Evolutionary conservation across 805 yeast genomes (phyloP).

Genomic region (Cyberlindnera subsufficiens): DNA sequence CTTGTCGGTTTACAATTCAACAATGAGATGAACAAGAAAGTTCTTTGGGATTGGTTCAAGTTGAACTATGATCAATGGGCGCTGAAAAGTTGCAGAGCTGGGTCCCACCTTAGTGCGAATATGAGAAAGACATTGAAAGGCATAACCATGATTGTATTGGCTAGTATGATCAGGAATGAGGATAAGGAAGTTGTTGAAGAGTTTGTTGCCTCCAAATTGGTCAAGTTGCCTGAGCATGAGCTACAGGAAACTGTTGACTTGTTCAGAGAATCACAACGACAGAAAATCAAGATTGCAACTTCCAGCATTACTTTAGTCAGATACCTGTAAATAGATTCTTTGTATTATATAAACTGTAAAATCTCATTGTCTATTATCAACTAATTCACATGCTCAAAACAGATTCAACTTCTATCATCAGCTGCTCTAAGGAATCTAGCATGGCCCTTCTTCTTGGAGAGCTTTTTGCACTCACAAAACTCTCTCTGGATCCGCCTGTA

Average conservation of each 20-base stretch:
- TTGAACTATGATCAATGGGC: slow-evolving; percentile 49
- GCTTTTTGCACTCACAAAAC: slow-evolving; percentile 1
- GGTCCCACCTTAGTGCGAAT: slow-evolving; percentile 40
- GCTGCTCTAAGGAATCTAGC: slow-evolving; percentile 17
- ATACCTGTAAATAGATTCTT: slow-evolving; percentile 1
- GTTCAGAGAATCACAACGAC: slow-evolving; percentile 9
- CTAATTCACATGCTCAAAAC: slow-evolving; percentile 3
- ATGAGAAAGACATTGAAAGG: slow-evolving; percentile 39
- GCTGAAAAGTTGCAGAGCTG: slow-evolving; percentile 38
- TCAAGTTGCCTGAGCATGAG: slow-evolving; percentile 33
- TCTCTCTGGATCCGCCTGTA: neutral
- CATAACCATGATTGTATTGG: slow-evolving; percentile 28
- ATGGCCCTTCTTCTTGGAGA: slow-evolving; percentile 13
- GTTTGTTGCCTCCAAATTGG: slow-evolving; percentile 29
- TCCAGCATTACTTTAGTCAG: slow-evolving; percentile 7
- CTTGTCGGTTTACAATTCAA: slow-evolving; percentile 47
- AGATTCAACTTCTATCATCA: slow-evolving; percentile 18
- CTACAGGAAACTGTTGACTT: slow-evolving; percentile 21
- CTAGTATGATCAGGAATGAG: slow-evolving; percentile 29
- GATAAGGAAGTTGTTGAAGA: slow-evolving; percentile 21
- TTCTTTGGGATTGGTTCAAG: slow-evolving; percentile 53
- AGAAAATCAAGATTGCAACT: slow-evolving; percentile 10
- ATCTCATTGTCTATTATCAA: neutral
- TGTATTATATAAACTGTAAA: neutral
- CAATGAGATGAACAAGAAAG: slow-evolving; percentile 27